Conservation (phyloP, 164 flowering plant species). For the Platanus orientalis region DNA sequence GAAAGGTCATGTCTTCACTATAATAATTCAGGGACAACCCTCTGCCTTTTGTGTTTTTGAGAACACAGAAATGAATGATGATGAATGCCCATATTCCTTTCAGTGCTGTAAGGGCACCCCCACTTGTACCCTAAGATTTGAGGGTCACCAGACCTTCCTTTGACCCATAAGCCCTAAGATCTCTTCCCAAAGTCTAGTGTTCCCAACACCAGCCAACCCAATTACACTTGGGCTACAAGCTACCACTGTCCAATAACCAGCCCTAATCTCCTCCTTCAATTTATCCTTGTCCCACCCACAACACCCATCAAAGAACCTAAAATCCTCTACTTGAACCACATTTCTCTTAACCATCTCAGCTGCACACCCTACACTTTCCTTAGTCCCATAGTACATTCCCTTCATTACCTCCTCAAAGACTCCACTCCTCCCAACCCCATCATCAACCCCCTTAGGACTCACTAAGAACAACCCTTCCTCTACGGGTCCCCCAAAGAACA, state of each 20-base stretch:
- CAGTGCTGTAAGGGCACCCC: too few relatives aligned
- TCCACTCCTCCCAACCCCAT: constrained; percentile 46
- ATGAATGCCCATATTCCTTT: too few relatives aligned
- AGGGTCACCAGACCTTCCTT: constrained; percentile 24
- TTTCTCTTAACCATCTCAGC: constrained; percentile 87
- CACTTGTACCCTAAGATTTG: too few relatives aligned
- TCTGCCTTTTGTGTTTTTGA: too few relatives aligned
- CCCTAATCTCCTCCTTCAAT: constrained; percentile 67
- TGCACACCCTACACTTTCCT: constrained; percentile 78
- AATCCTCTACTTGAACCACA: constrained; percentile 48
- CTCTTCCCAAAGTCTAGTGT: constrained; percentile 71
- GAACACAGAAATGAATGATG: too few relatives aligned
- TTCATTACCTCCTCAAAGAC: constrained; percentile 83
- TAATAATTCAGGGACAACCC: too few relatives aligned
- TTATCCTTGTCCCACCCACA: constrained; percentile 88
- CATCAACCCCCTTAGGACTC: constrained; percentile 30
- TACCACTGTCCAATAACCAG: constrained; percentile 85
- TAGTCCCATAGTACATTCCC: constrained; percentile 76
- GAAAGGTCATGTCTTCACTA: too few relatives aligned
- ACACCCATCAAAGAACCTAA: constrained; percentile 91
- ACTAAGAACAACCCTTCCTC: constrained; percentile 68
- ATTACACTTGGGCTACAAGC: constrained; percentile 83
- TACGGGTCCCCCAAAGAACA: constrained; percentile 86
- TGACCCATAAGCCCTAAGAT: constrained; percentile 72
- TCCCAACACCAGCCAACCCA: constrained; percentile 42